phyloP scores from a whole-genome alignment of 1,284 basidiomycete species.

The Marasmius tenuissimus region DNA sequence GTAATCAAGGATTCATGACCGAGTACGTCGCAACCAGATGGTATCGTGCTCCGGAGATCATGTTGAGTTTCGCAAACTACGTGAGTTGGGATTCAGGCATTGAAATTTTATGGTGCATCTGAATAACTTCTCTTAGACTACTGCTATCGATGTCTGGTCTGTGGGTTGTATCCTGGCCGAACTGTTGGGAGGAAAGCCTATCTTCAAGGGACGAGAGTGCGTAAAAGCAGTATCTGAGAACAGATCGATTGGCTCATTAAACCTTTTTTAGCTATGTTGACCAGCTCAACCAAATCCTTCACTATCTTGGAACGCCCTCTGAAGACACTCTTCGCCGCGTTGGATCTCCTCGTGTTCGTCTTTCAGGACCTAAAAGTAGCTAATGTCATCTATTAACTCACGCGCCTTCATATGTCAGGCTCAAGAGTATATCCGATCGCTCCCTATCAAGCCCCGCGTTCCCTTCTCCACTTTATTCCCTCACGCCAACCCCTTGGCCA shows the following conservation, averaged over 20 bases:
- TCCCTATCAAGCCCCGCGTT: conserved; percentile 95
- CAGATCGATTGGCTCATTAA: neutral
- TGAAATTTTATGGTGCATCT: conserved; percentile 3
- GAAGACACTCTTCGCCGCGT: conserved; percentile 96
- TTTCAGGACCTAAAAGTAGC: conserved; percentile 25
- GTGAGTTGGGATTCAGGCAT: conserved; percentile 42
- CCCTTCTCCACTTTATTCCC: conserved; percentile 93
- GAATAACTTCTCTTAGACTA: conserved; percentile 47
- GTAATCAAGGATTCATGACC: conserved; percentile 98
- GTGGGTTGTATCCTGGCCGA: conserved; percentile 98
- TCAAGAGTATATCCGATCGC: conserved; percentile 96
- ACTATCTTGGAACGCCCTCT: conserved; percentile 95
- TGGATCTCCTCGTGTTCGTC: conserved; percentile 77
- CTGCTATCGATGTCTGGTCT: conserved; percentile 95
- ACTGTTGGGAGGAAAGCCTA: conserved; percentile 93
- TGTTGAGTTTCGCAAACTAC: conserved; percentile 96
- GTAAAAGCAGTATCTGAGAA: conserved; percentile 25
- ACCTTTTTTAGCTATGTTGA: conserved; percentile 79
- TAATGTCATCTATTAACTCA: neutral
- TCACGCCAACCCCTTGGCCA: conserved; percentile 88
- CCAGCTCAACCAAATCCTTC: conserved; percentile 97
- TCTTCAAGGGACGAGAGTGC: conserved; percentile 97
- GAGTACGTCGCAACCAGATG: conserved; percentile 98
- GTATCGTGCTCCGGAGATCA: conserved; percentile 97
- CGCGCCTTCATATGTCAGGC: conserved; percentile 51